Conservation (phyloP, 2,329 filamentous ascomycete species). For the Aureobasidium mangrovei region DNA sequence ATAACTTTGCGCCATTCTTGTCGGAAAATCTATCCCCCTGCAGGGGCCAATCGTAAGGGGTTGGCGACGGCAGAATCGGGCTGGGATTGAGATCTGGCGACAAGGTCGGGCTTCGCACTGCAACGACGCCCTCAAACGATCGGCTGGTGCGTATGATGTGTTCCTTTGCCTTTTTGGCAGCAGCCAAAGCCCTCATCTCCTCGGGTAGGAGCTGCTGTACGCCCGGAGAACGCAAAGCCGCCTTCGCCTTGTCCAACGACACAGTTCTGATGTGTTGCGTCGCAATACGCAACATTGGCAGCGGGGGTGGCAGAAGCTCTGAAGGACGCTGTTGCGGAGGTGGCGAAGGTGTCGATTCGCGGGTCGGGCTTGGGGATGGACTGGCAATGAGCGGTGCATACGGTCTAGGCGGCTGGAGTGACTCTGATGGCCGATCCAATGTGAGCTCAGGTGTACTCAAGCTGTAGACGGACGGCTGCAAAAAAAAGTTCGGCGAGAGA, state of each 20-base stretch:
- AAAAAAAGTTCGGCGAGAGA: conserved; percentile 19
- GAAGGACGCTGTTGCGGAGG: not conserved
- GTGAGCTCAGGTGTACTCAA: conserved; percentile 13
- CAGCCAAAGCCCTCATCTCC: conserved; percentile 5
- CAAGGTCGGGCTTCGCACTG: not conserved
- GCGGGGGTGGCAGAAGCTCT: not conserved
- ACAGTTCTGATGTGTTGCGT: conserved; percentile 11
- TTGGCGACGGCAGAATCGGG: not conserved
- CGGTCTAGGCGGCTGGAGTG: not conserved
- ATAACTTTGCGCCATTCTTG: not conserved
- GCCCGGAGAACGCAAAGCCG: not conserved
- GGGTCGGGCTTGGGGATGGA: conserved; percentile 10
- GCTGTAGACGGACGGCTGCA: conserved; percentile 20
- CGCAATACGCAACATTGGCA: not conserved
- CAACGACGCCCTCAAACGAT: not conserved
- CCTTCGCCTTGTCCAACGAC: conserved; percentile 5
- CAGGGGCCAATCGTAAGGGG: not conserved
- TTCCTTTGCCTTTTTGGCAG: not conserved
- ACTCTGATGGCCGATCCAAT: not conserved
- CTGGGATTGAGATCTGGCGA: not conserved
- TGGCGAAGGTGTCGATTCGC: not conserved
- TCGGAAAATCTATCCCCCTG: not conserved
- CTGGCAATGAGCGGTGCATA: conserved; percentile 8
- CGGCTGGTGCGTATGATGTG: not conserved
- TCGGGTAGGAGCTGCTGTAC: conserved; percentile 3